These are phyloP conservation scores for Xylariomycetidae sp. DNA, from an alignment of 2,329 filamentous ascomycete genomes.

Conservation along the genomic window DNA sequence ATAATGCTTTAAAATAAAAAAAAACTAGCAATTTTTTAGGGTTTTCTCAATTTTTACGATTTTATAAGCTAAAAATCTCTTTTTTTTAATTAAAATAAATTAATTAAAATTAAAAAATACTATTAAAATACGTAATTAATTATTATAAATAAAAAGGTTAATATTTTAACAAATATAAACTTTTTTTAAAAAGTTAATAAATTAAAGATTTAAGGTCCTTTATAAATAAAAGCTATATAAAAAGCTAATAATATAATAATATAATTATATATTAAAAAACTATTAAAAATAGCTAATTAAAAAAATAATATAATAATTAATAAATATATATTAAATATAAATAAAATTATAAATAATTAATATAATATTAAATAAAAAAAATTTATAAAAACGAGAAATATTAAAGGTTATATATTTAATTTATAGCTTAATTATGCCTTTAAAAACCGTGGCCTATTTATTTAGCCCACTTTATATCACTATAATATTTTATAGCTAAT, in stretches of 20 bases:
- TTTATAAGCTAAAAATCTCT: too few relatives aligned
- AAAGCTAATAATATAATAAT: not conserved
- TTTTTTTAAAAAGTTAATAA: not conserved
- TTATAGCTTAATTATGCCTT: too few relatives aligned
- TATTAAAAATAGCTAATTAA: conserved; percentile 1
- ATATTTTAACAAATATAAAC: conserved; percentile 1
- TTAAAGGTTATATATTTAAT: too few relatives aligned
- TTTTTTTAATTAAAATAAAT: conserved; percentile 1
- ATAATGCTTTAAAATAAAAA: too few relatives aligned
- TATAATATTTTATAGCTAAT: too few relatives aligned
- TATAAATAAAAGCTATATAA: not conserved
- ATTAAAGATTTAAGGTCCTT: not conserved
- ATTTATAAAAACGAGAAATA: too few relatives aligned
- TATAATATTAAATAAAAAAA: too few relatives aligned
- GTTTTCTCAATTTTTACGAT: too few relatives aligned
- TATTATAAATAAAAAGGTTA: conserved; percentile 1
- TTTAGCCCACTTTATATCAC: too few relatives aligned
- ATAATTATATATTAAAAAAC: not conserved
- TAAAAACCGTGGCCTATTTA: too few relatives aligned
- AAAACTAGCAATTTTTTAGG: not conserved
- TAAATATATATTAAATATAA: not conserved
- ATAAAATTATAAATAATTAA: conserved; percentile 1
- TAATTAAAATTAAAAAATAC: not conserved
- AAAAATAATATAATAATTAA: not conserved
- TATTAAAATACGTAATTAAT: not conserved